Evolutionary conservation across 2,329 filamentous ascomycete genomes (phyloP).

Genomic region (Bipolaris cookei): DNA sequence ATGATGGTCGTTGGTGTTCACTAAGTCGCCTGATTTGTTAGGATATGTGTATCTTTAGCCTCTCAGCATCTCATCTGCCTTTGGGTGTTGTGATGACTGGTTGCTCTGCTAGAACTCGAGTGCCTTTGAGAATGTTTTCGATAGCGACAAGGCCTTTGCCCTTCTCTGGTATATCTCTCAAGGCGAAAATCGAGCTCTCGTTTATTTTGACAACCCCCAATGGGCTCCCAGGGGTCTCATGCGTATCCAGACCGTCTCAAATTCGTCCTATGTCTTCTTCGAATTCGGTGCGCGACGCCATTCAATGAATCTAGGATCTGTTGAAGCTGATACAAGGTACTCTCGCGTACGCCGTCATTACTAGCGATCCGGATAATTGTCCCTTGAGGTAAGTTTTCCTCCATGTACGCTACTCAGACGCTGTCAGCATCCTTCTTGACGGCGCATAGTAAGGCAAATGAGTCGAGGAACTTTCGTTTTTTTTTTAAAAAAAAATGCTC

Average conservation of each 20-base stretch:
- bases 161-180: slow-evolving; percentile 24
- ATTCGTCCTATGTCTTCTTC: background rate
- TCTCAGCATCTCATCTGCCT: slow-evolving; percentile 21
- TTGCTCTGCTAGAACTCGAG: slow-evolving; percentile 50
- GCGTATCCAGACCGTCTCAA: background rate
- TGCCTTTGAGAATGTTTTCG: slow-evolving; percentile 48
- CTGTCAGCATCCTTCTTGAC: background rate
- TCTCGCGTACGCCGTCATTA: background rate
- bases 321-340: background rate
- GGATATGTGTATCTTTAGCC: slow-evolving; percentile 18
- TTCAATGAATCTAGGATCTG: background rate
- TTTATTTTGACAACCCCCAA: background rate
- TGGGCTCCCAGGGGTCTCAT: background rate
- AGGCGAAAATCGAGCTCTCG: background rate
- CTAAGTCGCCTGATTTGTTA: slow-evolving; percentile 29
- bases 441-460: background rate
- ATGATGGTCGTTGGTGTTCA: slow-evolving; percentile 32
- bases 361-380: background rate
- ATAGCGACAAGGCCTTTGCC: slow-evolving; percentile 52
- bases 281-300: background rate
- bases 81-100: slow-evolving; percentile 46
- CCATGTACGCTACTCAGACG: background rate
- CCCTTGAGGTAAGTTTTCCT: background rate
- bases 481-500: background rate
- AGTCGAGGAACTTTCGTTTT: slow-evolving; percentile 1